A percentile compares a stretch with the other conserved stretches of the same genome.
These are phyloP conservation scores for Alternaria longipes DNA, from an alignment of 2,329 filamentous ascomycete genomes.

Conservation along the genomic window DNA sequence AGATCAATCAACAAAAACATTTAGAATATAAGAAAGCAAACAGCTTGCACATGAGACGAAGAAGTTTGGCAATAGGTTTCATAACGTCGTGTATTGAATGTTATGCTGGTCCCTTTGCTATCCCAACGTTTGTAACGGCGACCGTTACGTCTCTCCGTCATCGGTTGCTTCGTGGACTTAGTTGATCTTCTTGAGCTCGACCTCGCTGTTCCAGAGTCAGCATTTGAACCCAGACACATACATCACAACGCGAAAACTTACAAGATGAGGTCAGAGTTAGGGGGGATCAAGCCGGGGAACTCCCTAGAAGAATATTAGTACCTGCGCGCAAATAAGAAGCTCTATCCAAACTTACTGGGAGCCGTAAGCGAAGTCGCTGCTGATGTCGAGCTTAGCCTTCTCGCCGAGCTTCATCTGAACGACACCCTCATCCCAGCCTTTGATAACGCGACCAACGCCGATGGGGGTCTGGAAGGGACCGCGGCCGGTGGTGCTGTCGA, in stretches of 20 bases:
- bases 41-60: not conserved
- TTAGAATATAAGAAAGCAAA: not conserved
- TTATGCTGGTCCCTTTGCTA: not conserved
- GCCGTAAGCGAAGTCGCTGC: slow-evolving; percentile 64
- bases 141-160: not conserved
- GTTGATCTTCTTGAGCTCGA: slow-evolving; percentile 49
- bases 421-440: slow-evolving; percentile 71
- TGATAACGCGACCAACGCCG: slow-evolving; percentile 84
- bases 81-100: not conserved
- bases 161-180: slow-evolving; percentile 15
- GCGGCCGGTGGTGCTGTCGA: slow-evolving; percentile 83
- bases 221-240: not conserved
- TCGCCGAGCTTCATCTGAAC: slow-evolving; percentile 87
- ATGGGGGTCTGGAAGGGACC: slow-evolving; percentile 79
- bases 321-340: not conserved
- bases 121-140: not conserved
- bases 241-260: slow-evolving; percentile 60
- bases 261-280: slow-evolving; percentile 80
- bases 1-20: not conserved
- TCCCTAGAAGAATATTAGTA: slow-evolving; percentile 62
- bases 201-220: slow-evolving; percentile 33
- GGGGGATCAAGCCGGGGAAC: slow-evolving; percentile 79
- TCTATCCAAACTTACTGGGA: slow-evolving; percentile 21
- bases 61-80: not conserved
- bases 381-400: slow-evolving; percentile 84